phyloP scores from a whole-genome alignment of 176 grass and related monocot genomes.

The Carex kokanica region DNA sequence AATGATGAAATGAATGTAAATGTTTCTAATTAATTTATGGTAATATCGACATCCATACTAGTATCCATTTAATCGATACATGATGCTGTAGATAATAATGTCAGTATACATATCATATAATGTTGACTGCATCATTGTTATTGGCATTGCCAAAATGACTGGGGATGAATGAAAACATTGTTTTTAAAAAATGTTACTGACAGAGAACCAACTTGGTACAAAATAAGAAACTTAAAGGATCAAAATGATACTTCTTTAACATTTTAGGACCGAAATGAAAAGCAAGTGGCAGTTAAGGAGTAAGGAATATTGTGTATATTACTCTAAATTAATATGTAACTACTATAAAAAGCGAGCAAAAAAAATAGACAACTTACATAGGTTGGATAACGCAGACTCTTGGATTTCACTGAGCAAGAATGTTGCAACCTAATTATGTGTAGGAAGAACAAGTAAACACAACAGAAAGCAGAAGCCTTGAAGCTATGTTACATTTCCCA shows the following conservation, averaged over 20 bases:
- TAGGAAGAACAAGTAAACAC: constrained; percentile 26
- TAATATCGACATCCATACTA: neutral
- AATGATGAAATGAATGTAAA: neutral
- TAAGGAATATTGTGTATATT: neutral
- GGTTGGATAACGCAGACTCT: neutral
- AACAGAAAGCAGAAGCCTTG: constrained; percentile 10
- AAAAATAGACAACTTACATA: constrained; percentile 4
- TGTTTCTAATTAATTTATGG: neutral
- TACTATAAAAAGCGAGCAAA: neutral
- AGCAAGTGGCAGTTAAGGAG: neutral
- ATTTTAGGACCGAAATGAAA: neutral
- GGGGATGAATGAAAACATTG: neutral
- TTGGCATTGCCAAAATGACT: neutral
- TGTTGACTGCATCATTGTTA: neutral
- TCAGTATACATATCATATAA: neutral
- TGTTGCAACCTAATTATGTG: constrained; percentile 49
- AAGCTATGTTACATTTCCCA: constrained; percentile 2
- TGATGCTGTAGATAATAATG: neutral
- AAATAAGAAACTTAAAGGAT: neutral
- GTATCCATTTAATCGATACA: neutral
- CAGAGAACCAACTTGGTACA: neutral
- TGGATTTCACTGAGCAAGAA: constrained; percentile 42
- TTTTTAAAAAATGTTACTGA: neutral
- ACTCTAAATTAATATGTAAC: neutral
- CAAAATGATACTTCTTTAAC: neutral